phyloP scores from a whole-genome alignment of 2,329 filamentous ascomycete genomes.

The Sporothrix euskadiensis region DNA sequence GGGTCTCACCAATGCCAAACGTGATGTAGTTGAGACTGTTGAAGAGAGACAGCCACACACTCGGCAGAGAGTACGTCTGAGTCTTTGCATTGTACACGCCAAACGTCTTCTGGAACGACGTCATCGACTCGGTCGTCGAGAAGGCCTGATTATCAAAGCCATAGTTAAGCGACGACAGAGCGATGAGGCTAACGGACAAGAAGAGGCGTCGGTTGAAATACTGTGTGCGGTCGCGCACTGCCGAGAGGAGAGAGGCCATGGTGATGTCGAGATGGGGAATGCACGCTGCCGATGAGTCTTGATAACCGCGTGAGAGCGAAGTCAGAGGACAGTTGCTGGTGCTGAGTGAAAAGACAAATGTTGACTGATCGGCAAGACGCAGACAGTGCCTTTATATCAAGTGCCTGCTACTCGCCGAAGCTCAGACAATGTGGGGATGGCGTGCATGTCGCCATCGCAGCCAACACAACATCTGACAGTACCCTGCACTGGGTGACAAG shows the following conservation, averaged over 20 bases:
- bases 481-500: neutral
- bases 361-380: neutral
- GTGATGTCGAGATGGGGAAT: neutral
- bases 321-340: neutral
- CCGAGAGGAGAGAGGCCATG: neutral
- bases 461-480: neutral
- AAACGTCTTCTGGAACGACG: conserved; percentile 41
- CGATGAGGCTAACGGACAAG: conserved; percentile 36
- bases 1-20: conserved; percentile 36
- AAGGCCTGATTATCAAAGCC: conserved; percentile 45
- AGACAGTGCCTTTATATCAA: neutral
- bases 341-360: neutral
- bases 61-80: conserved; percentile 35
- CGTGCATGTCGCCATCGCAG: conserved; percentile 4
- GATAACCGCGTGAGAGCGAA: neutral
- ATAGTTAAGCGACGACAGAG: conserved; percentile 44
- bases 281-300: neutral
- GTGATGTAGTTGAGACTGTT: conserved; percentile 42
- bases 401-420: neutral
- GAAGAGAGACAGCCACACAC: conserved; percentile 42
- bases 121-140: conserved; percentile 44
- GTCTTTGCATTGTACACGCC: conserved; percentile 37
- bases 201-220: conserved; percentile 32
- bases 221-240: conserved; percentile 3
- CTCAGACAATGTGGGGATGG: neutral